Percentiles rank a stretch among this genome's conserved stretches.
These are phyloP conservation scores for Neurospora sp. DNA, from an alignment of 495 filamentous ascomycete genomes.

Conservation along the genomic window DNA sequence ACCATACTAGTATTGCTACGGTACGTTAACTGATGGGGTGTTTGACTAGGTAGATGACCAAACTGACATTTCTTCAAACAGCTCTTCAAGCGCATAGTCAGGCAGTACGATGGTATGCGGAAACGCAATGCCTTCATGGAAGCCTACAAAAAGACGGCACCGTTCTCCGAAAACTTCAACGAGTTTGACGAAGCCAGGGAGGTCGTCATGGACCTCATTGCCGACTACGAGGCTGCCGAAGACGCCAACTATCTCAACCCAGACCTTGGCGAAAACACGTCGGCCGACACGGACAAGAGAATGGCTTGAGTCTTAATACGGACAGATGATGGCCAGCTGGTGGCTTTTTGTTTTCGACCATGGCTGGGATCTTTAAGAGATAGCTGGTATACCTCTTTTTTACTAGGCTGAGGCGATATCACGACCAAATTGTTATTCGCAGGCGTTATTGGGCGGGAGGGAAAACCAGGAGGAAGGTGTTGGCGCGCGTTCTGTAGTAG, in stretches of 20 bases:
- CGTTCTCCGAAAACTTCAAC: conserved; percentile 79
- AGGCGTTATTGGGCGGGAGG: background rate
- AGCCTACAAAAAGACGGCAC: conserved; percentile 85
- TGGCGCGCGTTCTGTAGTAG: background rate
- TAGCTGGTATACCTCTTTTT: background rate
- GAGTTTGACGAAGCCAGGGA: conserved; percentile 93
- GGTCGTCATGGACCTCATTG: conserved; percentile 78
- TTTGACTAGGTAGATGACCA: background rate
- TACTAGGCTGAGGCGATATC: background rate
- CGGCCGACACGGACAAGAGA: conserved; percentile 37
- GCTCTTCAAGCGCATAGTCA: conserved; percentile 85
- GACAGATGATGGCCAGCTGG: background rate
- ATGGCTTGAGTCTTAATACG: conserved; percentile 12
- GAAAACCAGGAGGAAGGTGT: background rate
- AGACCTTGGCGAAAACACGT: conserved; percentile 40
- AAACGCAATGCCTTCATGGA: conserved; percentile 97
- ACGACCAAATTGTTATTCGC: background rate
- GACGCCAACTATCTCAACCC: conserved; percentile 75
- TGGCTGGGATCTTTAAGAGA: background rate
- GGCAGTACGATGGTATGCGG: conserved; percentile 82
- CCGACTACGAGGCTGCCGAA: conserved; percentile 94
- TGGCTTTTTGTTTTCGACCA: background rate
- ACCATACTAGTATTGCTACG: conserved; percentile 95
- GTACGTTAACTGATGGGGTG: conserved; percentile 37
- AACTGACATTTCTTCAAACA: conserved; percentile 14